phyloP scores from a whole-genome alignment of 2,329 filamentous ascomycete species.

The Dactylellina parvicollis region DNA sequence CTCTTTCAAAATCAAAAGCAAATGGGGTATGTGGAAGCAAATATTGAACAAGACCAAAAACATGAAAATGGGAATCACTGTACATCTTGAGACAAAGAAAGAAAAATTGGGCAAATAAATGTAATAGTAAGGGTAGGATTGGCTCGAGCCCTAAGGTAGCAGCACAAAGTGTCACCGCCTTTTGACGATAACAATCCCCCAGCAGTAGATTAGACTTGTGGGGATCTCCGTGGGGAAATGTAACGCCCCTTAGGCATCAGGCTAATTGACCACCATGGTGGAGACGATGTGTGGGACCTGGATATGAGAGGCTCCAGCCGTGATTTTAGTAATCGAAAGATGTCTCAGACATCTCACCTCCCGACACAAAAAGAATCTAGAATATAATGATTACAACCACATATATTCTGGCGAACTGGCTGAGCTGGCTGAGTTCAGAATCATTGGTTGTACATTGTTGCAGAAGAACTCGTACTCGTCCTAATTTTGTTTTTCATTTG shows the following conservation, averaged over 20 bases:
- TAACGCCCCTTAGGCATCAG: conserved; percentile 49
- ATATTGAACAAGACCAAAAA: conserved; percentile 29
- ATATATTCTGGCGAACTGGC: conserved; percentile 51
- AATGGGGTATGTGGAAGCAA: conserved; percentile 14
- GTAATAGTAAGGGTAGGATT: not conserved
- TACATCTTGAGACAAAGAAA: conserved; percentile 31
- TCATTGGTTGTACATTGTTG: conserved; percentile 52
- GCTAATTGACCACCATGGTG: conserved; percentile 37
- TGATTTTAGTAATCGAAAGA: conserved; percentile 51
- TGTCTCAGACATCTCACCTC: conserved; percentile 54
- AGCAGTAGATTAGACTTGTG: conserved; percentile 10
- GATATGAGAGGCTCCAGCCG: conserved; percentile 31
- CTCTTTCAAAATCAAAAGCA: conserved; percentile 1
- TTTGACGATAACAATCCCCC: conserved; percentile 23
- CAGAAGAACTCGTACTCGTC: conserved; percentile 53
- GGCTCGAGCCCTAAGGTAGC: conserved; percentile 3
- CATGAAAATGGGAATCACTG: conserved; percentile 27
- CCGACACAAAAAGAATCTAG: conserved; percentile 7
- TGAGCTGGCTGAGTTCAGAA: conserved; percentile 39
- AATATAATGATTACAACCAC: conserved; percentile 38
- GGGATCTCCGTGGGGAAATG: conserved; percentile 36
- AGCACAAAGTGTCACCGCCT: conserved; percentile 12
- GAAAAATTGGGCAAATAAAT: not conserved
- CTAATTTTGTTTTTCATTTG: conserved; percentile 29
- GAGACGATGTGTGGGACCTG: conserved; percentile 38